Conservation (phyloP, 2,329 filamentous ascomycete genomes). For the Xylaria sp. region DNA sequence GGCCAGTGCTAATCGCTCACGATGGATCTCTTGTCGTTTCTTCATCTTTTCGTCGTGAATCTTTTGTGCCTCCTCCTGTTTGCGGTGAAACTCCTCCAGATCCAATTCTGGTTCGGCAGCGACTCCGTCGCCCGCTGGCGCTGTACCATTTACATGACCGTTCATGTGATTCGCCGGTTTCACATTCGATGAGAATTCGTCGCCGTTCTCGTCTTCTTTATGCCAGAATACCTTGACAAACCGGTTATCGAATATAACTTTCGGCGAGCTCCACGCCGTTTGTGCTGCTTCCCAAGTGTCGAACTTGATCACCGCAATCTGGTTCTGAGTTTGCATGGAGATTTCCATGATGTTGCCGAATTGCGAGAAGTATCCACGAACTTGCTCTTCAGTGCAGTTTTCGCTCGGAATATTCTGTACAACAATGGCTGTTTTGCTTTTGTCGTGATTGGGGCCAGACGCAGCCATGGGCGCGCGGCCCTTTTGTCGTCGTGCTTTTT, state of each 20-base stretch:
- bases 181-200: conserved; percentile 26
- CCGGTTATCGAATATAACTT: conserved; percentile 76
- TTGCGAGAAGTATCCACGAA: conserved; percentile 64
- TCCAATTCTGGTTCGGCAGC: conserved; percentile 54
- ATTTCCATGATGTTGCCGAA: conserved; percentile 64
- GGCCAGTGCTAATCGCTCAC: conserved; percentile 58
- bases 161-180: conserved; percentile 32
- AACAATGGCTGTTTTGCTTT: conserved; percentile 61
- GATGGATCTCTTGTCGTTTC: conserved; percentile 58
- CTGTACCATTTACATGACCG: conserved; percentile 24
- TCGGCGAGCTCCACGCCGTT: conserved; percentile 68
- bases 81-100: conserved; percentile 61
- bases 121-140: conserved; percentile 7
- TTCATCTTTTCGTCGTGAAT: conserved; percentile 59
- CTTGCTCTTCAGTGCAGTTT: conserved; percentile 57
- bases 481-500: conserved; percentile 36
- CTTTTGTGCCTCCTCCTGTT: conserved; percentile 68
- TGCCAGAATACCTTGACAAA: conserved; percentile 84
- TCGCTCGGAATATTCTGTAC: conserved; percentile 74
- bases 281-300: conserved; percentile 61
- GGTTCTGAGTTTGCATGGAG: conserved; percentile 60
- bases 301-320: conserved; percentile 65
- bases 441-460: conserved; percentile 58
- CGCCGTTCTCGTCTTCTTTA: conserved; percentile 43
- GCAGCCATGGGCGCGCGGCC: conserved; percentile 57